Base-by-base conservation (phyloP, 2,329 filamentous ascomycete species). In the Colletotrichum endophyticum region DNA sequence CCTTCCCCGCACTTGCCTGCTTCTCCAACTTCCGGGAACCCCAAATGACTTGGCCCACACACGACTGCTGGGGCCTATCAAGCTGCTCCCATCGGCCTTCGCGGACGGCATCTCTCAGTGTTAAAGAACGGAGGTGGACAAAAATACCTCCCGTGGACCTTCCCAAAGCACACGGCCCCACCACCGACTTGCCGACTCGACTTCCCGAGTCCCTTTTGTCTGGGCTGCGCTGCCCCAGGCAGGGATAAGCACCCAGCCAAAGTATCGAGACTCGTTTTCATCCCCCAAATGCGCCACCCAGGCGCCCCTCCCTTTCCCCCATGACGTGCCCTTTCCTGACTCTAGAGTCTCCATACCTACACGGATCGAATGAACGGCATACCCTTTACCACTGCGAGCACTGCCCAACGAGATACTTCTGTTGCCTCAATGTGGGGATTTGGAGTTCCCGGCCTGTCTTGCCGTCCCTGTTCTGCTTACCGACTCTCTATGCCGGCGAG, bases 131-230 rank as follows among this genome's bases (percentile, higher is more conserved):
- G 59, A 49, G 32, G 36, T 34, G 49, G 49, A 66, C 22, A n/a
- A 72, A 56, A 72, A 32, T 44, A 39, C 39, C 28, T 69, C 53
- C 44, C 44, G 44, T 49, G 44, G n/a, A 44, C 57, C 71, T 15
- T 59, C 64, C 44, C 62, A 39, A 11, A 53, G 39, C 28, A 32
- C 30, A 44, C 57, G 44, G 59, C 59, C 64, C 74, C 74, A 70
- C 64, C 32, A 49, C 57, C 70, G 66, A 69, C 64, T 76, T 76
- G 66, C 74, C 74, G 74, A 76, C 74, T 73, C n/a, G 64, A 73
- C 74, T 76, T 73, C 74, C 73, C 74, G 74, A 76, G 44, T 70
- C 28, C 12, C 53, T 53, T 66, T 72, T 39, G 62, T 75, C 62
- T 67, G 63, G 62, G 22, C 53, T 75, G 53, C 57, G 44, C 27